A percentile compares a stretch with the other conserved stretches of the same genome.
Evolutionary conservation across 2,329 filamentous ascomycete genomes (phyloP).

Genomic region (Penicillium palitans): DNA sequence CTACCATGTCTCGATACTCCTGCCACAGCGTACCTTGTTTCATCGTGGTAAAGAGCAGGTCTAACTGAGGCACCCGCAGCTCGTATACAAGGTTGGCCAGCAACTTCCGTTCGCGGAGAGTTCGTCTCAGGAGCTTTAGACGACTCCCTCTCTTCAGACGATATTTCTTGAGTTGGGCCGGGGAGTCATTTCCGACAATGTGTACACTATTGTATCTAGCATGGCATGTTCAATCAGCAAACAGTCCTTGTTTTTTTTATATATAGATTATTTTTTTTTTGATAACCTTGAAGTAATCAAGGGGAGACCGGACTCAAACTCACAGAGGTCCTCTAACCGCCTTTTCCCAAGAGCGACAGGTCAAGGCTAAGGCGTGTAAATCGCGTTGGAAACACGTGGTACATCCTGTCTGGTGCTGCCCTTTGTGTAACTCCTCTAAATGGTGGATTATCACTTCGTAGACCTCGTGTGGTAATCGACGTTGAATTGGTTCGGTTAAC

Average conservation of each 20-base stretch:
- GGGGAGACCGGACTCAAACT: conserved; percentile 22
- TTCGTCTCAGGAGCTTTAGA: conserved; percentile 56
- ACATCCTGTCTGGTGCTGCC: conserved; percentile 46
- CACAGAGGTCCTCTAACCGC: conserved; percentile 54
- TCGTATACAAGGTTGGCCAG: conserved; percentile 56
- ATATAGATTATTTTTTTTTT: neutral
- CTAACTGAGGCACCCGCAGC: conserved; percentile 54
- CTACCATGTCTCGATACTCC: conserved; percentile 54
- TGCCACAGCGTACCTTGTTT: conserved; percentile 45
- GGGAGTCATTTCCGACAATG: conserved; percentile 51
- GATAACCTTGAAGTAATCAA: neutral
- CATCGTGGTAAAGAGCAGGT: conserved; percentile 43
- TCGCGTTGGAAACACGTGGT: conserved; percentile 57
- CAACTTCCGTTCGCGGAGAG: conserved; percentile 52
- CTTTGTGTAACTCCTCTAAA: conserved; percentile 49
- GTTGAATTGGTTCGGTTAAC: conserved; percentile 40
- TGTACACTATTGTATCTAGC: conserved; percentile 52
- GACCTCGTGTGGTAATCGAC: conserved; percentile 54
- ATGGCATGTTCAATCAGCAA: conserved; percentile 1
- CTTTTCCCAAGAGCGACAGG: conserved; percentile 58
- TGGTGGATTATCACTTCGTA: conserved; percentile 57
- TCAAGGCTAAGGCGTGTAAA: conserved; percentile 54
- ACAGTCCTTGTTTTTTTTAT: neutral
- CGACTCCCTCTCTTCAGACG: conserved; percentile 52
- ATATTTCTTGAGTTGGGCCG: conserved; percentile 49